These are phyloP conservation scores for grape (Vitis vinifera) DNA, from an alignment of 164 flowering plant species.

Conservation along the genomic window ASM3070453v1 NC_081823.1:5474001-5474500, in stretches of 20 bases:
- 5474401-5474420: constrained; percentile 32
- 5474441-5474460: constrained; percentile 24
- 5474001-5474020: constrained; percentile 48
- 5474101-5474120: too few species aligned
- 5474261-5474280: constrained; percentile 50
- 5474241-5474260: constrained; percentile 38
- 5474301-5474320: constrained; percentile 55
- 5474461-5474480: constrained; percentile 38
- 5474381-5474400: constrained; percentile 28
- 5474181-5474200: not conserved
- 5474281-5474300: constrained; percentile 31
- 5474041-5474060: not conserved
- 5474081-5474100: not conserved
- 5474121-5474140: too few species aligned
- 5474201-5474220: constrained; percentile 52
- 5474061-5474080: not conserved
- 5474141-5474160: too few species aligned
- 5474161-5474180: too few species aligned
- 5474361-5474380: constrained; percentile 45
- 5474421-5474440: constrained; percentile 23
- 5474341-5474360: constrained; percentile 37
- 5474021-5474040: constrained; percentile 37
- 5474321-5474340: constrained; percentile 30
- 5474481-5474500: constrained; percentile 30
- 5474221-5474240: constrained; percentile 35